Conservation (phyloP, 352 stramenopile species). For the Sclerospora graminicola region DNA sequence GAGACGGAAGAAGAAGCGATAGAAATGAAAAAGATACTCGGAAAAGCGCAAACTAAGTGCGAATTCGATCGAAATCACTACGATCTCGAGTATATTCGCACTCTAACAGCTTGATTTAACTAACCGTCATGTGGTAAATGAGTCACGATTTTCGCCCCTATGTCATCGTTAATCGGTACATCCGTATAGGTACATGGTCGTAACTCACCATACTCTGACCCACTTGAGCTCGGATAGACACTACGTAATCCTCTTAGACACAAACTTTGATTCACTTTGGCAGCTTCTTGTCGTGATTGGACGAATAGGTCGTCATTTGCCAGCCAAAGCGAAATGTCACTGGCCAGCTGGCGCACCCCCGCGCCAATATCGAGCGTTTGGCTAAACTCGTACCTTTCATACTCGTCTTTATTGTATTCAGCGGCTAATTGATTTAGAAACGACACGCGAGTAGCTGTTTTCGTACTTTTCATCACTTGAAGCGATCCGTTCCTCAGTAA, state of each 20-base stretch:
- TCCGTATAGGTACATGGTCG: conserved; percentile 31
- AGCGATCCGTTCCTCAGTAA: no score
- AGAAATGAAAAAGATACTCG: conserved; percentile 20
- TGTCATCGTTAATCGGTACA: conserved; percentile 19
- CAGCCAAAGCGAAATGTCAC: no score
- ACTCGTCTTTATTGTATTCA: conserved; percentile 69
- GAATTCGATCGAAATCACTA: conserved; percentile 56
- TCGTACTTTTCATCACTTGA: no score
- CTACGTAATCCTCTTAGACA: conserved; percentile 36
- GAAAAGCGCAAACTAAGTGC: conserved; percentile 44
- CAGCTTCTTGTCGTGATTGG: conserved; percentile 27
- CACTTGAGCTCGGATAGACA: conserved; percentile 11
- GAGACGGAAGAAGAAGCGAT: conserved; percentile 4
- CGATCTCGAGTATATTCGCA: conserved; percentile 37
- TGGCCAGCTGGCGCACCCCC: no score
- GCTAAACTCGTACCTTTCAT: conserved; percentile 57
- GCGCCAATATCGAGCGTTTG: no score
- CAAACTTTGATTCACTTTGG: conserved; percentile 49
- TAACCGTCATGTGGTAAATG: no score
- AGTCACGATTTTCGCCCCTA: conserved; percentile 35
- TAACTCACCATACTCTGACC: no score
- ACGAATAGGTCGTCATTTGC: conserved; percentile 41
- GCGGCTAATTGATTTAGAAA: conserved; percentile 36
- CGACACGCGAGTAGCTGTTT: conserved; percentile 18
- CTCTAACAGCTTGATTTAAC: conserved; percentile 13